Evolutionary conservation across 768 basidiomycete genomes (phyloP).

Genomic region (Trametes sanguinea): DNA sequence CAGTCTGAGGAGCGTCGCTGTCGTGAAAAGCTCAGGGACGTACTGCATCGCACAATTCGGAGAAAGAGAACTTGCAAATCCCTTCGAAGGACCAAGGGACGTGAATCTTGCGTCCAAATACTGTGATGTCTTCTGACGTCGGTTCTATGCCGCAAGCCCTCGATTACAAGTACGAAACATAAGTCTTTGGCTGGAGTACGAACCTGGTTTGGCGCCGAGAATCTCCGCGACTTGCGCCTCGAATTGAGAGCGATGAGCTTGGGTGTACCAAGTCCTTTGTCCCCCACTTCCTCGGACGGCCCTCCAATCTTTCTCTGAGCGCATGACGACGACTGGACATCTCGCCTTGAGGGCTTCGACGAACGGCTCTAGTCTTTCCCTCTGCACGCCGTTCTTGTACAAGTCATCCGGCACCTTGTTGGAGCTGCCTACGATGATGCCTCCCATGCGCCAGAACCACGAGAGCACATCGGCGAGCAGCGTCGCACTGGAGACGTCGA

Average conservation of each 20-base stretch:
- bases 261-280: slow-evolving; percentile 36
- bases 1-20: too few relatives aligned
- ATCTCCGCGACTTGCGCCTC: slow-evolving; percentile 5
- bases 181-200: not conserved
- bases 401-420: slow-evolving; percentile 58
- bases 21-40: not conserved
- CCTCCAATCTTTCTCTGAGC: slow-evolving; percentile 50
- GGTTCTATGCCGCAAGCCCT: slow-evolving; percentile 17
- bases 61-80: slow-evolving; percentile 50
- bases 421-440: slow-evolving; percentile 51
- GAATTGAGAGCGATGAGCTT: slow-evolving; percentile 29
- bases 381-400: slow-evolving; percentile 59
- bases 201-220: not conserved
- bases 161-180: not conserved
- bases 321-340: slow-evolving; percentile 51
- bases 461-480: slow-evolving; percentile 53
- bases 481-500: slow-evolving; percentile 59
- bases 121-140: slow-evolving; percentile 35
- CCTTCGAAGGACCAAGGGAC: slow-evolving; percentile 46
- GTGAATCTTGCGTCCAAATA: slow-evolving; percentile 49
- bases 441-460: slow-evolving; percentile 66
- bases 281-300: slow-evolving; percentile 26
- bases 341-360: slow-evolving; percentile 54
- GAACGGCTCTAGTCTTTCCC: slow-evolving; percentile 57
- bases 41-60: slow-evolving; percentile 49